Evolutionary conservation across 2,329 filamentous ascomycete genomes (phyloP).

Genomic region (Colletotrichum tanaceti): DNA sequence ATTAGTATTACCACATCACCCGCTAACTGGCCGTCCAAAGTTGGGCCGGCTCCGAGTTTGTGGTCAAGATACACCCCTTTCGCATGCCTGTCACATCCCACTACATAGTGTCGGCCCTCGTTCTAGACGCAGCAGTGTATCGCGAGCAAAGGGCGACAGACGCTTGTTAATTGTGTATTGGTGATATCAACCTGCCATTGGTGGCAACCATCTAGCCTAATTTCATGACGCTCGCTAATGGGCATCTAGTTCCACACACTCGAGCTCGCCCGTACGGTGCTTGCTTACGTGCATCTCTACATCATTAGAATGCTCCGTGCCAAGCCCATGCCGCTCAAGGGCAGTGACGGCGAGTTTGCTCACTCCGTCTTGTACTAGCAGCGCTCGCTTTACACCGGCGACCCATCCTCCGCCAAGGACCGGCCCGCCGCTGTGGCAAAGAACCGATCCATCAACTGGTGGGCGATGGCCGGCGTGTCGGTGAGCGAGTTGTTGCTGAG

Average conservation of each 20-base stretch:
- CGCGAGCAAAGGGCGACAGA: not conserved
- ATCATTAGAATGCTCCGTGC: not conserved
- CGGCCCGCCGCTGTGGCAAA: constrained; percentile 17
- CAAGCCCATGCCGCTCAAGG: not conserved
- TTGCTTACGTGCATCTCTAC: constrained; percentile 1
- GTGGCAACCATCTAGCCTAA: constrained; percentile 22
- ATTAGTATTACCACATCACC: no score
- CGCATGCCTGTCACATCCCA: no score
- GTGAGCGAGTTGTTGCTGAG: constrained; percentile 29
- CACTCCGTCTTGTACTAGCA: constrained; percentile 1
- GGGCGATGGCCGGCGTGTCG: constrained; percentile 33
- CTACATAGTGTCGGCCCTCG: no score
- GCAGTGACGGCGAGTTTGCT: not conserved
- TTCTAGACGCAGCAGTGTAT: no score
- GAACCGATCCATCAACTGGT: constrained; percentile 29
- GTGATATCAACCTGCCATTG: constrained; percentile 9
- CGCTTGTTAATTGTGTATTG: not conserved
- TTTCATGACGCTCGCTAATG: not conserved
- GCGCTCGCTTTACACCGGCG: not conserved
- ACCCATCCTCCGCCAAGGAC: not conserved
- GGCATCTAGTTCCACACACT: not conserved
- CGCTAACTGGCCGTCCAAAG: no score
- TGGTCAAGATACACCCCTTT: no score
- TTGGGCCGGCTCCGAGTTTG: no score
- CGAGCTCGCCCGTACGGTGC: not conserved